phyloP scores from a whole-genome alignment of 305 asterid species.

The Galium porrigens region DNA sequence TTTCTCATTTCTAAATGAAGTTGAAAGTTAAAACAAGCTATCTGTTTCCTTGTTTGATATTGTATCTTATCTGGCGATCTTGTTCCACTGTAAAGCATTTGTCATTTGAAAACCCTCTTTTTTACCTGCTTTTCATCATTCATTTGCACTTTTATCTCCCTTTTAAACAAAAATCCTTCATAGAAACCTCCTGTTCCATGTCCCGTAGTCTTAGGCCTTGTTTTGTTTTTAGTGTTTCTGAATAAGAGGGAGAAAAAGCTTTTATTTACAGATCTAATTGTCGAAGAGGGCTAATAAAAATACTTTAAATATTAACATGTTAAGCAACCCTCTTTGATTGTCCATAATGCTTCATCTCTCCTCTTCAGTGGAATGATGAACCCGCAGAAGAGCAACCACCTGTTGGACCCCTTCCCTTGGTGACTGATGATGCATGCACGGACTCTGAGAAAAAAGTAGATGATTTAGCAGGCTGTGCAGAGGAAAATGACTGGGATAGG shows the following conservation, averaged over 20 bases:
- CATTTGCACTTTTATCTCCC: not conserved
- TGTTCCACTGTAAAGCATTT: not conserved
- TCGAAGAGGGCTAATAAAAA: constrained; percentile 5
- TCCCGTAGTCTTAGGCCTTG: not conserved
- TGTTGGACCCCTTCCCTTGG: constrained; percentile 27
- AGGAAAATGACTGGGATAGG: constrained; percentile 92
- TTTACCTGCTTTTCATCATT: not conserved
- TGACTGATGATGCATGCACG: constrained; percentile 30
- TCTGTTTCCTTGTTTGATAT: not conserved
- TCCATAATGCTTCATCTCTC: constrained; percentile 3
- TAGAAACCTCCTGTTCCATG: not conserved
- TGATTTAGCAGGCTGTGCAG: constrained; percentile 29
- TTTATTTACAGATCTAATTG: not conserved
- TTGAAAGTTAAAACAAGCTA: not conserved
- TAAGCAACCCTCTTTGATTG: constrained; percentile 2
- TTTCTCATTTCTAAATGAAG: not conserved
- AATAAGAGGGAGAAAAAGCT: not conserved
- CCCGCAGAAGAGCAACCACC: constrained; percentile 61
- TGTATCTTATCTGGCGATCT: not conserved
- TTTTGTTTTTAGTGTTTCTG: not conserved
- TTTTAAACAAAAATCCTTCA: not conserved
- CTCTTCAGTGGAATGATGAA: constrained; percentile 68
- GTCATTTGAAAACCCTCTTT: not conserved
- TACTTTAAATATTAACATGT: constrained; percentile 6
- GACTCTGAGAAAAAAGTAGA: constrained; percentile 52